Conservation (phyloP, 805 yeast species). For the Candida methanosorbosa region DNA sequence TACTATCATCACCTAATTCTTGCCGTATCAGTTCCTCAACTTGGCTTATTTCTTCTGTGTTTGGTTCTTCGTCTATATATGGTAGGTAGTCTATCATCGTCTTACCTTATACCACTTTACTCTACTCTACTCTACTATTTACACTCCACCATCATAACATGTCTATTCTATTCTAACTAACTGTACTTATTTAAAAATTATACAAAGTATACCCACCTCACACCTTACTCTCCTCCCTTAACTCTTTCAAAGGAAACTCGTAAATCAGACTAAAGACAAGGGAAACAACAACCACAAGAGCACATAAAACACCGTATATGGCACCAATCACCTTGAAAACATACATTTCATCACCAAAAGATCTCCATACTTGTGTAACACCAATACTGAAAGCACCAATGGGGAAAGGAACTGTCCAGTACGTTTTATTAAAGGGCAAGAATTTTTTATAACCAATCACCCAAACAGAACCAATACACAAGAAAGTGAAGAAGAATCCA, state of each 20-base stretch:
- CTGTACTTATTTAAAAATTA: no score
- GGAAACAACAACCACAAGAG: slow-evolving; percentile 27
- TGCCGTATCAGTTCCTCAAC: slow-evolving; percentile 14
- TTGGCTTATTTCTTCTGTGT: slow-evolving; percentile 8
- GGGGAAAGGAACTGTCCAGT: slow-evolving; percentile 86
- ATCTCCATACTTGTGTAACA: slow-evolving; percentile 37
- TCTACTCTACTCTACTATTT: no score
- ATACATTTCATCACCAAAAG: slow-evolving; percentile 30
- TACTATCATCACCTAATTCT: slow-evolving; percentile 5
- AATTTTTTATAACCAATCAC: slow-evolving; percentile 19
- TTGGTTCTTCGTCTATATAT: slow-evolving; percentile 15
- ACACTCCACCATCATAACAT: no score
- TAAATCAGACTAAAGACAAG: slow-evolving; percentile 23
- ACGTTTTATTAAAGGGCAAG: slow-evolving; percentile 35
- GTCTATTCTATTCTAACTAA: no score
- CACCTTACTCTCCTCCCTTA: no score
- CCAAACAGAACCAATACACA: slow-evolving; percentile 27
- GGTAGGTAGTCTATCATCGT: no score
- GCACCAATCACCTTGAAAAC: slow-evolving; percentile 56
- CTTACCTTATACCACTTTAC: no score
- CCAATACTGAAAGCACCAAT: slow-evolving; percentile 69
- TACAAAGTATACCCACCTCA: no score
- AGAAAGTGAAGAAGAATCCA: slow-evolving; percentile 30
- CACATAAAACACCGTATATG: slow-evolving; percentile 46
- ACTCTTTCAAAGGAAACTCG: slow-evolving; percentile 17